These are phyloP conservation scores for Leccinum barrowsii DNA, from an alignment of 768 basidiomycete genomes.

Conservation along the genomic window DNA sequence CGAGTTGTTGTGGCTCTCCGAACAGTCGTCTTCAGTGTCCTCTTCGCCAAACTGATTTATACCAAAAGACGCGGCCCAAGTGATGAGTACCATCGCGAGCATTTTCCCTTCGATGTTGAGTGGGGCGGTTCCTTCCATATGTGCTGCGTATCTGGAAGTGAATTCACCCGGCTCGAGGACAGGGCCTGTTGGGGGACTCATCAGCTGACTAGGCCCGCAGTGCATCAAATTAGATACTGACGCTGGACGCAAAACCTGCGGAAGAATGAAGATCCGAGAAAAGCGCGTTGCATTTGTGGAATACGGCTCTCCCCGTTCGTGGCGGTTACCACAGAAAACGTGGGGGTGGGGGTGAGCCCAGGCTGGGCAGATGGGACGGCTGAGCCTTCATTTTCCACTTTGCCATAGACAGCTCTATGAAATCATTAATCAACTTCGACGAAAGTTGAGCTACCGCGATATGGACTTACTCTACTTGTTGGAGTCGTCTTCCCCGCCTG, in stretches of 20 bases:
- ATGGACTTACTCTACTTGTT: slow-evolving; percentile 74
- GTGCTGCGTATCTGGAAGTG: slow-evolving; percentile 64
- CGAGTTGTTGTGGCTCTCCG: slow-evolving; percentile 2
- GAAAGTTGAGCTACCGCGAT: background rate
- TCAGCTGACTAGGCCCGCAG: background rate
- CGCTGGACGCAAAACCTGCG: slow-evolving; percentile 81
- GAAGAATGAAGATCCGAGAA: slow-evolving; percentile 86
- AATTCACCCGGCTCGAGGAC: slow-evolving; percentile 83
- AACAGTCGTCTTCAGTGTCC: slow-evolving; percentile 8
- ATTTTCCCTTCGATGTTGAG: slow-evolving; percentile 74
- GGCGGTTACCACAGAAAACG: slow-evolving; percentile 5
- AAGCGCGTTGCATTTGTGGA: slow-evolving; percentile 70
- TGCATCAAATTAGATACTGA: slow-evolving; percentile 35
- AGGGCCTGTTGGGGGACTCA: slow-evolving; percentile 56
- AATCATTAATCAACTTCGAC: slow-evolving; percentile 3
- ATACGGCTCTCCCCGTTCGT: slow-evolving; percentile 41
- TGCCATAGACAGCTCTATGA: slow-evolving; percentile 73
- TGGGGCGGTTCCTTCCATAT: slow-evolving; percentile 54
- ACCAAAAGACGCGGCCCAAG: slow-evolving; percentile 90
- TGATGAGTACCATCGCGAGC: slow-evolving; percentile 74
- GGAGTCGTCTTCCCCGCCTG: slow-evolving; percentile 71
- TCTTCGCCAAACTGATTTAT: slow-evolving; percentile 71
- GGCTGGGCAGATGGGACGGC: slow-evolving; percentile 18
- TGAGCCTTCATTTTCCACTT: slow-evolving; percentile 45
- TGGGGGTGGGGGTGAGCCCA: slow-evolving; percentile 17